Percentiles rank a stretch among this genome's conserved stretches.
phyloP scores from a whole-genome alignment of 768 basidiomycete species.

The Nidularia pulvinata region DNA sequence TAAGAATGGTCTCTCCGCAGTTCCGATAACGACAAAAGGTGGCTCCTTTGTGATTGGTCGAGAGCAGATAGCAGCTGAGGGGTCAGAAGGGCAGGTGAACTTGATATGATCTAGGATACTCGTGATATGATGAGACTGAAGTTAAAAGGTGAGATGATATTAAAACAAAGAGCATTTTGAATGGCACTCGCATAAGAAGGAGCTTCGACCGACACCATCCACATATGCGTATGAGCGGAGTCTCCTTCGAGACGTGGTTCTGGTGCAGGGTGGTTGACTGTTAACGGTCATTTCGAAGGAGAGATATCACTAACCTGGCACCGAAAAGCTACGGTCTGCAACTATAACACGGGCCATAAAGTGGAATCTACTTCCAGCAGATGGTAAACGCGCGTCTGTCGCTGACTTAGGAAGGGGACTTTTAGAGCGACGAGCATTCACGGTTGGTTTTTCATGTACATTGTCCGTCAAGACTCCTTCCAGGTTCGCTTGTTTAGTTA shows the following conservation, averaged over 20 bases:
- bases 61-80: slow-evolving; percentile 8
- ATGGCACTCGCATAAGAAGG: slow-evolving; percentile 45
- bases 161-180: background rate
- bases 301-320: slow-evolving; percentile 31
- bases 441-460: too few species aligned
- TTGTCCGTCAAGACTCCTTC: too few species aligned
- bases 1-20: slow-evolving; percentile 39
- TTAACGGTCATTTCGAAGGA: background rate
- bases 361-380: slow-evolving; percentile 42
- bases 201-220: slow-evolving; percentile 55
- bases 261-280: background rate
- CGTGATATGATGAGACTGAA: slow-evolving; percentile 39
- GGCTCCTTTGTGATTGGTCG: slow-evolving; percentile 22
- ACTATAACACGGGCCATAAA: slow-evolving; percentile 45
- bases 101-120: slow-evolving; percentile 36
- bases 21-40: slow-evolving; percentile 45
- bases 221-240: slow-evolving; percentile 39
- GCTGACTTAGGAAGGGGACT: too few species aligned
- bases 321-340: slow-evolving; percentile 46
- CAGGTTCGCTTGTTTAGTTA: too few species aligned
- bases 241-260: slow-evolving; percentile 10
- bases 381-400: background rate
- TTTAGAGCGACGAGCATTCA: too few species aligned
- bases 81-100: slow-evolving; percentile 25
- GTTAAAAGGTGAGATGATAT: slow-evolving; percentile 4